Conservation (phyloP, 768 basidiomycete species). For the Russula sp. region DNA sequence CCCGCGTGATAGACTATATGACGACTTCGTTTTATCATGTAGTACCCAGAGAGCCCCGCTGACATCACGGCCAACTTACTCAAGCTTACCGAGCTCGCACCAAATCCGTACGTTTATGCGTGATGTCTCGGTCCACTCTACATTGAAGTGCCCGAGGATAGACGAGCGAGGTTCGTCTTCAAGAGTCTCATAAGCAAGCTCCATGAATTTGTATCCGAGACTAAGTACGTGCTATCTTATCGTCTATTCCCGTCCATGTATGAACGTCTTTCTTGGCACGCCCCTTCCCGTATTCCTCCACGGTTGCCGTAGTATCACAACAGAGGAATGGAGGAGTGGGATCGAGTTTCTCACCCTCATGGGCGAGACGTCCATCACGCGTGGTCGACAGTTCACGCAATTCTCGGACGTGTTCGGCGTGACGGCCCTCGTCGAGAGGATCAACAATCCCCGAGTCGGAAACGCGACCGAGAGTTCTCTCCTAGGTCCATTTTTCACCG, state of each 20-base stretch:
- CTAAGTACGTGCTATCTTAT: conserved; percentile 50
- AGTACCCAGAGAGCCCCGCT: conserved; percentile 52
- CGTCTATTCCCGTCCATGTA: not conserved
- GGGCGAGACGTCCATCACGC: not conserved
- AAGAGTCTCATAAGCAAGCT: not conserved
- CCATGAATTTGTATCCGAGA: conserved; percentile 71
- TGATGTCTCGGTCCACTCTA: not conserved
- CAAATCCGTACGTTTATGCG: conserved; percentile 40
- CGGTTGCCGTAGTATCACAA: not conserved
- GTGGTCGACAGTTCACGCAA: conserved; percentile 32
- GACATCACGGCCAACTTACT: conserved; percentile 49
- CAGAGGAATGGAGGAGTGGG: not conserved
- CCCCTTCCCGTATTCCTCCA: not conserved
- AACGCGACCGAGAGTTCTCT: conserved; percentile 69
- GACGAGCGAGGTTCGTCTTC: conserved; percentile 46
- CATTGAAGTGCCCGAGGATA: conserved; percentile 24
- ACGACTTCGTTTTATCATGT: not conserved
- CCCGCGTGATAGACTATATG: not conserved
- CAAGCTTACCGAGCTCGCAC: conserved; percentile 39
- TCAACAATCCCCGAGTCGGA: conserved; percentile 52
- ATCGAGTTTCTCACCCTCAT: not conserved
- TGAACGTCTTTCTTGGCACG: not conserved
- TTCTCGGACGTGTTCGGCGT: not conserved
- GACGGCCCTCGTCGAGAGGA: conserved; percentile 54
- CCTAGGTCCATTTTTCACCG: conserved; percentile 78